Evolutionary conservation across 1,284 basidiomycete genomes (phyloP).

Genomic region (Xerocomus tenax): DNA sequence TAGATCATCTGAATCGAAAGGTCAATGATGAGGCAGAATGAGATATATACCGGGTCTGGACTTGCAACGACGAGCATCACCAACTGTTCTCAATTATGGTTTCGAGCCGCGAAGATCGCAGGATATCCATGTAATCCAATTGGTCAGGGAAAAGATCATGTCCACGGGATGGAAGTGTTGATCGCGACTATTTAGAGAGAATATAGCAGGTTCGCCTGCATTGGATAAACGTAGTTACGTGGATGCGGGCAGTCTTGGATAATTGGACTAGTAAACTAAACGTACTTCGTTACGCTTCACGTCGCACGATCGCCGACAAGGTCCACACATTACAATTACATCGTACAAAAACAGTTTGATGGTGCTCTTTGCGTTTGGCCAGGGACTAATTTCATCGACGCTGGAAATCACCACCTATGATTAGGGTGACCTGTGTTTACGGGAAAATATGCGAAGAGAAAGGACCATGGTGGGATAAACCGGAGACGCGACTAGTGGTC

Average conservation of each 20-base stretch:
- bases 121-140: background rate
- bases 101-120: no score
- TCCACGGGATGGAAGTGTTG: no score
- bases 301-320: conserved; percentile 39
- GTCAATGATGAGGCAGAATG: conserved; percentile 37
- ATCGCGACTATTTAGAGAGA: no score
- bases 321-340: conserved; percentile 69
- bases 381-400: conserved; percentile 16
- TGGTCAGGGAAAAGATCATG: background rate
- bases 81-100: no score
- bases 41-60: conserved; percentile 43
- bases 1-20: conserved; percentile 80
- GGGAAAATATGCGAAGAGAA: no score
- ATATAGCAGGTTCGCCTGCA: no score
- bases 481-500: no score
- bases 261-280: background rate
- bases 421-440: background rate
- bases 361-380: no score
- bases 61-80: conserved; percentile 20
- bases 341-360: no score
- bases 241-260: no score
- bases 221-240: no score
- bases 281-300: conserved; percentile 38
- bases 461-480: no score
- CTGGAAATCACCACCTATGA: conserved; percentile 8